Evolutionary conservation across 2,329 filamentous ascomycete species (phyloP).

Genomic region (Hirsutella minnesotensis): DNA sequence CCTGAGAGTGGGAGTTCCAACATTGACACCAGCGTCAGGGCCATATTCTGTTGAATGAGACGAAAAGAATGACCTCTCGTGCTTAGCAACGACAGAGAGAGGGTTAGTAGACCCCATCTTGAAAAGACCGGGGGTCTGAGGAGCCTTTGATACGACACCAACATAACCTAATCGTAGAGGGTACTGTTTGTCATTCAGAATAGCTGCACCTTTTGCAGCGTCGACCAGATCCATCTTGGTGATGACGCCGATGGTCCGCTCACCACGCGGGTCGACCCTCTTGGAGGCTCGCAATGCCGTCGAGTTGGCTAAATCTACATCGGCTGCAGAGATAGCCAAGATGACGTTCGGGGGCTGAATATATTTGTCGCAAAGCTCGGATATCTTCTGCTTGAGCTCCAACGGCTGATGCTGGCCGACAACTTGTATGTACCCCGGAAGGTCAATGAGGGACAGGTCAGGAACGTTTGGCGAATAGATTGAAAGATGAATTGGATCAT

Average conservation of each 20-base stretch:
- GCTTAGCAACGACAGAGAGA: conserved; percentile 68
- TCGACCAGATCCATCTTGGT: conserved; percentile 99
- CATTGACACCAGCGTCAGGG: conserved; percentile 55
- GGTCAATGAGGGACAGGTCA: conserved; percentile 87
- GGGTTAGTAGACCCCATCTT: conserved; percentile 73
- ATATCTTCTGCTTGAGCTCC: conserved; percentile 89
- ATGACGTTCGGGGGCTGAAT: conserved; percentile 95
- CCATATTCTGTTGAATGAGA: conserved; percentile 74
- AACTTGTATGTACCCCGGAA: conserved; percentile 96
- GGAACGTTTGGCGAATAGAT: conserved; percentile 95
- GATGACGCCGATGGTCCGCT: conserved; percentile 95
- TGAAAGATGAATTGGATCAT: conserved; percentile 90
- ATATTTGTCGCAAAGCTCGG: conserved; percentile 95
- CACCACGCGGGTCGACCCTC: conserved; percentile 84
- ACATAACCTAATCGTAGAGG: conserved; percentile 92
- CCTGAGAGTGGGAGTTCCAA: conserved; percentile 76
- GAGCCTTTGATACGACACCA: conserved; percentile 80
- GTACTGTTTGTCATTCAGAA: conserved; percentile 84
- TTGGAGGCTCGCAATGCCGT: conserved; percentile 82
- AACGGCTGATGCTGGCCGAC: conserved; percentile 81
- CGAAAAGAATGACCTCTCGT: conserved; percentile 80
- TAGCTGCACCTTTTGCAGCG: conserved; percentile 60
- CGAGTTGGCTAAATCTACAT: conserved; percentile 94
- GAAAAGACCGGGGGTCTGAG: conserved; percentile 61
- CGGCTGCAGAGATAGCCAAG: conserved; percentile 90